Base-by-base conservation (phyloP, 306 rosid genomes). In the Senna siamea region DNA sequence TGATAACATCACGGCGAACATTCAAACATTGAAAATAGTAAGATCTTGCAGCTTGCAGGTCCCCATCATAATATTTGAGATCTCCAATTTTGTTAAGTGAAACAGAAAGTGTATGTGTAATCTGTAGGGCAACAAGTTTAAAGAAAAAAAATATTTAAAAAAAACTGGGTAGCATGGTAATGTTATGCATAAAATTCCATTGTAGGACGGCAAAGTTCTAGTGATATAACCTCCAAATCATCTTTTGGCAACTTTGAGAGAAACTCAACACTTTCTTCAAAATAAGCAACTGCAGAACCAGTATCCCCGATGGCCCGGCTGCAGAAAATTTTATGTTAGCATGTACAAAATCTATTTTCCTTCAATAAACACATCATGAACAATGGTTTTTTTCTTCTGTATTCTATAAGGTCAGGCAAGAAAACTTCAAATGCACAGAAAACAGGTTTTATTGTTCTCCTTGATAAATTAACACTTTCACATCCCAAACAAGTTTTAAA, bases 41-140 rank as follows among this genome's bases (percentile, higher is more conserved):
- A 48, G 87, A 85, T 75, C 98, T 87, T 69, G 99, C 88, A 76
- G 87, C 88, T 86, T 87, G 77, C 70, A 95, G 89, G 76, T 92
- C 93, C 79, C 96, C 99, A 23, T 80, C 93, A 23, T 95, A 89
- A 79, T 94, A 94, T 80, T 91, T 94, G 63, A 94, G 96, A 85
- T 91, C 98, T 55, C 98, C 98, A 79, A 95, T 88, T 86, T 95
- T 95, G 80, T 95, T 92, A 30, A 94, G 97, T 40, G 99, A 95
- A 72, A 92, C 97, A 46, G 97, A 92, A 61, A 95, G 98, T 57
- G 99, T 95, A 78, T 90, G 98, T 8, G 84, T 84, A 69, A 95
- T 78, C 97, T 95, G 87, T 19, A 54, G 53, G 63, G 43, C 7
- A 74, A 73, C 17, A 59, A 69, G 40, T 43, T 73, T 67, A 34